phyloP scores from a whole-genome alignment of 2,329 filamentous ascomycete species.

The Thermomyces lanuginosus region DNA sequence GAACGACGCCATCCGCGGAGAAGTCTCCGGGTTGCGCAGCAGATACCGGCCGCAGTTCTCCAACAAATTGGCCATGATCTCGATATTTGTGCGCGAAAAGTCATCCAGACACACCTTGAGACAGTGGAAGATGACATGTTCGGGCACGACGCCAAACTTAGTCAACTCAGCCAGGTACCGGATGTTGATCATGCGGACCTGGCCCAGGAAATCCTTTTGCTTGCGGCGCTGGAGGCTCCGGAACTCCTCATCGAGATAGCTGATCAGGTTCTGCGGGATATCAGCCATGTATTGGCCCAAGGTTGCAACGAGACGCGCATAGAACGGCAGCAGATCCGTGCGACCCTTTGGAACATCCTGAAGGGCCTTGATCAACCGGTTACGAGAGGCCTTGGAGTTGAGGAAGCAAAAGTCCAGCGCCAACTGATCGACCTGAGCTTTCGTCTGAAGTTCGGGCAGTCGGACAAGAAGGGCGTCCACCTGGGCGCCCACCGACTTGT shows the following conservation, averaged over 20 bases:
- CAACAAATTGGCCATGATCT: conserved; percentile 88
- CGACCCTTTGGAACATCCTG: conserved; percentile 91
- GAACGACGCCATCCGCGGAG: conserved; percentile 84
- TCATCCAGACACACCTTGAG: conserved; percentile 95
- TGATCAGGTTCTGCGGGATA: conserved; percentile 76
- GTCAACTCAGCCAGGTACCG: conserved; percentile 96
- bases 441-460: conserved; percentile 79
- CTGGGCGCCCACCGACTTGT: conserved; percentile 94
- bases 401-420: conserved; percentile 96
- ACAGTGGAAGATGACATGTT: conserved; percentile 97
- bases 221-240: conserved; percentile 91
- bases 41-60: conserved; percentile 95
- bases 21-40: conserved; percentile 79
- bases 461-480: conserved; percentile 79
- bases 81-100: conserved; percentile 97
- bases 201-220: conserved; percentile 90
- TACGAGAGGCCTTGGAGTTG: conserved; percentile 94
- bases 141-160: conserved; percentile 93
- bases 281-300: conserved; percentile 88
- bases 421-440: conserved; percentile 79
- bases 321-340: conserved; percentile 75
- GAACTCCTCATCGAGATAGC: conserved; percentile 91
- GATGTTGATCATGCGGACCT: conserved; percentile 84
- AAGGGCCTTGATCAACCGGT: conserved; percentile 78
- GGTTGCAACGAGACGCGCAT: conserved; percentile 84